phyloP scores from a whole-genome alignment of 176 grass and related monocot species.

The Rhynchospora pubera region DNA sequence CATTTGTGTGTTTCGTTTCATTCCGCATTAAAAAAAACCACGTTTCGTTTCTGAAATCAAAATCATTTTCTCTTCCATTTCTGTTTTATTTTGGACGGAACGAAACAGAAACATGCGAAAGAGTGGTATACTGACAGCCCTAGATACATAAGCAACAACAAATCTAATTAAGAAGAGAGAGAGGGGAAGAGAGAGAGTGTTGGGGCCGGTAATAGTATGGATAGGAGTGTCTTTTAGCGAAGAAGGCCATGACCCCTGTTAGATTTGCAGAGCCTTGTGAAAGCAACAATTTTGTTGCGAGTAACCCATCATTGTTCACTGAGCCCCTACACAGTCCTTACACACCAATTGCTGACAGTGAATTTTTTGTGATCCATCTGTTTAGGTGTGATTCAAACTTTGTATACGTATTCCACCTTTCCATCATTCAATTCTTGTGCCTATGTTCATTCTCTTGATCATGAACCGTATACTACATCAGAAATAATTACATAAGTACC shows the following conservation, averaged over 20 bases:
- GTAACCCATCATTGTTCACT: constrained; percentile 41
- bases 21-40: too few relatives aligned
- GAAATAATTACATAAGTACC: constrained; percentile 24
- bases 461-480: constrained; percentile 33
- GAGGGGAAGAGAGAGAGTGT: not conserved
- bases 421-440: constrained; percentile 54
- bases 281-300: constrained; percentile 61
- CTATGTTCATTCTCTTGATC: constrained; percentile 4
- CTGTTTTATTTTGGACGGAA: too few relatives aligned
- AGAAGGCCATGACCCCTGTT: constrained; percentile 43
- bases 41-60: too few relatives aligned
- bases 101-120: too few relatives aligned
- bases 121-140: too few relatives aligned
- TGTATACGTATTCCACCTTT: constrained; percentile 55
- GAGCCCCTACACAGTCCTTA: constrained; percentile 43
- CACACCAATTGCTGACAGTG: constrained; percentile 20
- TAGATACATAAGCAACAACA: constrained; percentile 1
- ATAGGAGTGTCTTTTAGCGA: constrained; percentile 53
- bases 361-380: constrained; percentile 30
- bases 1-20: too few relatives aligned
- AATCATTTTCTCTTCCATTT: too few relatives aligned
- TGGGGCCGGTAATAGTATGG: constrained; percentile 53
- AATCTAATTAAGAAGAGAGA: constrained; percentile 10
- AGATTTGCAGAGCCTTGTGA: constrained; percentile 77
- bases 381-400: constrained; percentile 56